phyloP scores from a whole-genome alignment of 2,329 filamentous ascomycete genomes.

The Emergomyces orientalis region DNA sequence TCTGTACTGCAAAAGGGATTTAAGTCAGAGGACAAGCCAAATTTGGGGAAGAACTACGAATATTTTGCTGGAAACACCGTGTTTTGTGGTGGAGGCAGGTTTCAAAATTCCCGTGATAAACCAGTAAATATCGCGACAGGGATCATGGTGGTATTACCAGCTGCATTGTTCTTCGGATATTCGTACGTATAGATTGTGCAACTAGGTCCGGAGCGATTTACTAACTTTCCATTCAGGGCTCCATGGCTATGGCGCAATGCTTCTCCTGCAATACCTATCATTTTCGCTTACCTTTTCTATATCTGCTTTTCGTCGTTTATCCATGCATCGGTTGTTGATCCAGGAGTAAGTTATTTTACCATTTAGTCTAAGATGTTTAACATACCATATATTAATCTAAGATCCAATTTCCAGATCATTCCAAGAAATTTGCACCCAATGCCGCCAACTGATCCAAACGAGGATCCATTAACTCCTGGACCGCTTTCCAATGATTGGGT shows the following conservation, averaged over 20 bases:
- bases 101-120: constrained; percentile 78
- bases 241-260: constrained; percentile 79
- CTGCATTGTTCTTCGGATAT: constrained; percentile 72
- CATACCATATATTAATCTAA: neutral
- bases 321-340: constrained; percentile 85
- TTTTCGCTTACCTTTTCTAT: constrained; percentile 86
- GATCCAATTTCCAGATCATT: constrained; percentile 57
- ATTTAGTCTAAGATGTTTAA: neutral
- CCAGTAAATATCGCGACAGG: constrained; percentile 87
- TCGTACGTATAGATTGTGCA: constrained; percentile 45
- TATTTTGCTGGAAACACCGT: constrained; percentile 91
- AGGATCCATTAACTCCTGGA: constrained; percentile 71
- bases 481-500: constrained; percentile 91
- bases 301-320: constrained; percentile 88
- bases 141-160: constrained; percentile 67
- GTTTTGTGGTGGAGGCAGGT: constrained; percentile 75
- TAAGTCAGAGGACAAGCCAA: constrained; percentile 25
- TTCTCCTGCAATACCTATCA: constrained; percentile 77
- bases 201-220: neutral
- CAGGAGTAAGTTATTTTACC: constrained; percentile 58
- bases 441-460: constrained; percentile 62
- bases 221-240: constrained; percentile 40
- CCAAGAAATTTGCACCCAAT: constrained; percentile 87
- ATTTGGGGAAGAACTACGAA: constrained; percentile 67
- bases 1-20: constrained; percentile 43